Base-by-base conservation (phyloP, 2,329 filamentous ascomycete species). In the Pseudogymnoascus sp. region DNA sequence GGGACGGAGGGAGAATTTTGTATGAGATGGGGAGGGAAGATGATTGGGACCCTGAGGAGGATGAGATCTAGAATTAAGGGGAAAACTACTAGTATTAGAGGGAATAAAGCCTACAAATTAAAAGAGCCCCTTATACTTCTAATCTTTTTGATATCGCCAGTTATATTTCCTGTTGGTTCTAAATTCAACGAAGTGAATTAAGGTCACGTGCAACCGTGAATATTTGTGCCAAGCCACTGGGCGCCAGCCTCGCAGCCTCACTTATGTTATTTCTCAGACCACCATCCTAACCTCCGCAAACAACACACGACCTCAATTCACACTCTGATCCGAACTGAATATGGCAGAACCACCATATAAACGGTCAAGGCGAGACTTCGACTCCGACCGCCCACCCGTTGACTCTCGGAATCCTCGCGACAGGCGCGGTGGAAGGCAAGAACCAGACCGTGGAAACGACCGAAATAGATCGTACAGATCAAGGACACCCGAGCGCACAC, bases 11-110 rank as follows among this genome's bases (percentile, higher is more conserved):
- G 0, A 83, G 93, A 65, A 99, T 99, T 67, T 73, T 99, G 71
- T 99, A 99, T 74, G 93, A 97, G 69, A 96, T 97, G 90, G 93
- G 92, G 1, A 84, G 86, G 66, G 94, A 97, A 77, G 94, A 99
- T 75, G 92, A 97, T 73, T 97, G 97, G 77, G 92, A 96, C 69
- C 92, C 96, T 64, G 92, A 96, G 72, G 92, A 97, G 71, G 92
- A 97, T 76, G 92, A 97, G 76, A 76, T 74, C 67, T 71, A 72
- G 65, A 72, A 72, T 37, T 72, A 47, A 28, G 11, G 4, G 25
- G n/a, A 7, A 50, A 47, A 14, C 23, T 1, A 62, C 33, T 6
- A 62, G 1, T 18, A 62, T 59, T 47, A 33, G 16, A 47, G 44
- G 10, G 42, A 67, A 38, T 38, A 16, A 18, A 38, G 11, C n/a